phyloP scores from a whole-genome alignment of 352 stramenopile species.

The Detonula confervacea region DNA sequence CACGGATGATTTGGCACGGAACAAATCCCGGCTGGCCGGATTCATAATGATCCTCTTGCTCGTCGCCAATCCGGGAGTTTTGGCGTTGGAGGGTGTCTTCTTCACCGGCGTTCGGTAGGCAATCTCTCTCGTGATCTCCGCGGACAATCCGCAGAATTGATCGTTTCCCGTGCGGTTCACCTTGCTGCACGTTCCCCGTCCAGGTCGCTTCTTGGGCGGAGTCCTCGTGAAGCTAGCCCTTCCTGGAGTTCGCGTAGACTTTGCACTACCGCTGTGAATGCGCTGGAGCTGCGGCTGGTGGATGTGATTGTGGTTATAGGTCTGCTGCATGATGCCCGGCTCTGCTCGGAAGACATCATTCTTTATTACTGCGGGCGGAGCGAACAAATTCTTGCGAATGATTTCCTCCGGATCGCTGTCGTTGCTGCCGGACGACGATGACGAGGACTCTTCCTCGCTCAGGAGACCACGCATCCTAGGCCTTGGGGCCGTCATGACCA shows the following conservation, averaged over 20 bases:
- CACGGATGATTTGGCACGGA: conserved; percentile 9
- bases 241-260: not conserved
- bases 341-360: conserved; percentile 34
- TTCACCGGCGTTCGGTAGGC: conserved; percentile 9
- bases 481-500: conserved; percentile 20
- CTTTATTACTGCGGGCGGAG: conserved; percentile 2
- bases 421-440: conserved; percentile 9
- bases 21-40: conserved; percentile 15
- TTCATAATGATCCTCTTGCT: conserved; percentile 16
- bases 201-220: not conserved
- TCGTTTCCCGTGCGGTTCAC: conserved; percentile 25
- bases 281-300: not conserved
- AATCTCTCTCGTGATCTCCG: conserved; percentile 42
- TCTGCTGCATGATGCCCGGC: not conserved
- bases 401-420: conserved; percentile 8
- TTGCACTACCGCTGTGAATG: not conserved
- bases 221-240: not conserved
- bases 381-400: conserved; percentile 31
- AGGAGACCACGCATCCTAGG: not conserved
- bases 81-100: conserved; percentile 6
- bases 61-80: not conserved
- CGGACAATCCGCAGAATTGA: conserved; percentile 44
- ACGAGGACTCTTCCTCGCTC: not conserved
- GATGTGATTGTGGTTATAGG: conserved; percentile 15
- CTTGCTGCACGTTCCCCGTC: not conserved